phyloP scores from a whole-genome alignment of 192 early-diverging fungal species.

The Coemansia nantahalensis region DNA sequence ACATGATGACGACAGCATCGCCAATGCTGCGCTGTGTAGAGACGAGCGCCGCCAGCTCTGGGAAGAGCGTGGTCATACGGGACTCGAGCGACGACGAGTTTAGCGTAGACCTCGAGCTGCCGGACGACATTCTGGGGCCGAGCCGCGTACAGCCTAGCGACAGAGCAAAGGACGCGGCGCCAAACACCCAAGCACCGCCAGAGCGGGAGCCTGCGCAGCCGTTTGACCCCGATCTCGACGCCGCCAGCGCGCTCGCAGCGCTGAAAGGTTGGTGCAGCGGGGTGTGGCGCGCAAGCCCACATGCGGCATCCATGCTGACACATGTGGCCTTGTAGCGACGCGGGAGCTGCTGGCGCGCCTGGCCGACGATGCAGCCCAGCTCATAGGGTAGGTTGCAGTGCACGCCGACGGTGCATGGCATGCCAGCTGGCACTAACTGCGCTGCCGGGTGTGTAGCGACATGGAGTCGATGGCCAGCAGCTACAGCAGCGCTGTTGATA shows the following conservation, averaged over 20 bases:
- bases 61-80: slow-evolving; percentile 19
- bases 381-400: slow-evolving; percentile 21
- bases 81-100: slow-evolving; percentile 31
- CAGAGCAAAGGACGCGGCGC: not conserved
- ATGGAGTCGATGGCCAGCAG: slow-evolving; percentile 24
- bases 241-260: slow-evolving; percentile 8
- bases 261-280: slow-evolving; percentile 28
- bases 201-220: not conserved
- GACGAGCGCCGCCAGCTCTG: not conserved
- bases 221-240: slow-evolving; percentile 21
- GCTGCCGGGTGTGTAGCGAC: slow-evolving; percentile 10
- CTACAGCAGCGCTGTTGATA: slow-evolving; percentile 10
- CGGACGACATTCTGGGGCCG: slow-evolving; percentile 12
- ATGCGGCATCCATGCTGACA: no score
- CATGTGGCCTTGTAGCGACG: slow-evolving; percentile 2
- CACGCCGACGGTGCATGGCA: no score
- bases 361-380: slow-evolving; percentile 4
- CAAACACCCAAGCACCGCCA: not conserved
- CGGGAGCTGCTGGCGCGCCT: slow-evolving; percentile 4
- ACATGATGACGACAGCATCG: not conserved
- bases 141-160: not conserved
- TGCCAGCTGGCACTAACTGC: no score
- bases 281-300: no score
- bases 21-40: not conserved
- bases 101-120: slow-evolving; percentile 13